Evolutionary conservation across 148 eudicot genomes (phyloP).

Genomic region (Dysphania ambrosioides): DNA sequence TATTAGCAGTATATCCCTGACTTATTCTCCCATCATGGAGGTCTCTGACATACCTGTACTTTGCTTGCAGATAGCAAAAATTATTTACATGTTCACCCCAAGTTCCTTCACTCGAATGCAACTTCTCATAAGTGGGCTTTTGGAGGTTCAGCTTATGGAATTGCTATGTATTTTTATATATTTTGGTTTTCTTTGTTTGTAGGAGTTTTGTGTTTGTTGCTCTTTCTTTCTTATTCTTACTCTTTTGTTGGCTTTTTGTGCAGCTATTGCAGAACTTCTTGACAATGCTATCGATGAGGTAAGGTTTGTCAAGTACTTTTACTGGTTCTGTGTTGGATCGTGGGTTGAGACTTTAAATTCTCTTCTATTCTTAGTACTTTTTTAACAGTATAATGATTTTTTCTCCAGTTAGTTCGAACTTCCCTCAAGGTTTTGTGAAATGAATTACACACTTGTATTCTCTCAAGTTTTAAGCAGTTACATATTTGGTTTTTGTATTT

Average conservation of each 20-base stretch:
- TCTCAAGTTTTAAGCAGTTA: not conserved
- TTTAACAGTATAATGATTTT: not conserved
- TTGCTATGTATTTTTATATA: not conserved
- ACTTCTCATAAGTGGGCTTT: constrained; percentile 98
- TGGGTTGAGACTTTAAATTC: not conserved
- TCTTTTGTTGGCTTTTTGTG: constrained; percentile 22
- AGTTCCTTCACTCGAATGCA: constrained; percentile 91
- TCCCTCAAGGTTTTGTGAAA: not conserved
- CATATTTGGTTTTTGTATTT: not conserved
- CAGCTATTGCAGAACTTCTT: constrained; percentile 94
- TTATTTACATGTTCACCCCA: constrained; percentile 76
- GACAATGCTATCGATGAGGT: constrained; percentile 98
- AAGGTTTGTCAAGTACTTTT: constrained; percentile 2
- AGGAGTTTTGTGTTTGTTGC: constrained; percentile 7
- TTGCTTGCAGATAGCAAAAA: constrained; percentile 46
- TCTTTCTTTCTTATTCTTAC: constrained; percentile 4
- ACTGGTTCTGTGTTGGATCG: not conserved
- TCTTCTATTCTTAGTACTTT: not conserved
- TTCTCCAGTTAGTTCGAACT: not conserved
- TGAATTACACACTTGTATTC: not conserved
- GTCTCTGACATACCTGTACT: not conserved
- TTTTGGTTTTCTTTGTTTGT: constrained; percentile 5
- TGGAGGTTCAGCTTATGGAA: constrained; percentile 51
- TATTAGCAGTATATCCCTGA: constrained; percentile 7
- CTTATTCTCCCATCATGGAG: not conserved